Base-by-base conservation (phyloP, 805 yeast genomes). In the Ogataea nakhonphanomensis region DNA sequence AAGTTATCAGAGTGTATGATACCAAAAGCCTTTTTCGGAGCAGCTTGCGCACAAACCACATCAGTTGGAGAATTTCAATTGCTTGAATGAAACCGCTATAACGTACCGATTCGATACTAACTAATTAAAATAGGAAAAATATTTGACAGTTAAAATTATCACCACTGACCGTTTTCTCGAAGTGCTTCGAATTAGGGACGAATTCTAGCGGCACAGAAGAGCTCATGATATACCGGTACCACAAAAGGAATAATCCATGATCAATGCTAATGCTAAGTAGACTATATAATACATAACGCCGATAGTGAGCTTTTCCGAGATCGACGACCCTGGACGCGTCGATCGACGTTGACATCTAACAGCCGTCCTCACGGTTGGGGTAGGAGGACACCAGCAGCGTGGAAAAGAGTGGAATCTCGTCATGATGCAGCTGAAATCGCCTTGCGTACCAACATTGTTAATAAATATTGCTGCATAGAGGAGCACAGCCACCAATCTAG, bases 41-140 rank as follows among this genome's bases (percentile, higher is more conserved):
- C 25, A 44, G 33, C 32, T 24, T 37, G 5, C 30, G 39, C 12
- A 45, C 45, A 22, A 37, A 29, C 31, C 30, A 13, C 42, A 38
- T 33, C 10, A 14, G 10, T 17, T 13, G 21, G 20, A 21, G 25
- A 20, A 11, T 30, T 9, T 24, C 6, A 17, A 17, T 17, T 17
- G 20, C 20, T 17, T 17, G 20, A 17, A 5, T 5, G 20, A 17
- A 17, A 17, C 20, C 4, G 10, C 26, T 25, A 5, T 25, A 5
- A 25, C 10, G 26, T 9, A 5, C 7, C 7, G 26, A 25, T 17
- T 17, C 20, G 20, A 4, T 17, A 5, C 20, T 3, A 17, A 17
- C 20, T 17, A 17, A 17, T 17, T 17, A 17, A 21, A 30, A 14
- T 11, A n/a, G 8, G 15, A 30, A 30, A 30, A 30, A 29, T 29